Conservation (phyloP, 2,329 filamentous ascomycete species). For the Aspergillus tanneri region DNA sequence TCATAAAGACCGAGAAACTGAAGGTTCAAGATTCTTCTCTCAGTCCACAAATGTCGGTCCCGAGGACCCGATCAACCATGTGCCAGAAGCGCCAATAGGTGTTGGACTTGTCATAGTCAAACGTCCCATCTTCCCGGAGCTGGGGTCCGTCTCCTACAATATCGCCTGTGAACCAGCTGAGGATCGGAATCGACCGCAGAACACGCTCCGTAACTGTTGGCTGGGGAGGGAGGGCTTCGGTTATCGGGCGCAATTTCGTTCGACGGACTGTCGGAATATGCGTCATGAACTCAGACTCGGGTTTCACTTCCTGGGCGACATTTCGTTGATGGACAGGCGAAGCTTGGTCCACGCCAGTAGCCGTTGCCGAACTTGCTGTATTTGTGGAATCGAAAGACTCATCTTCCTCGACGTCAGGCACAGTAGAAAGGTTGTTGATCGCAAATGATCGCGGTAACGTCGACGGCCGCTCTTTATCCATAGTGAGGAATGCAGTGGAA, state of each 20-base stretch:
- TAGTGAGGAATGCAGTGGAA: constrained; percentile 35
- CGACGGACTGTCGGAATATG: constrained; percentile 66
- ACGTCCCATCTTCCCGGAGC: constrained; percentile 46
- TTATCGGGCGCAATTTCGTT: constrained; percentile 64
- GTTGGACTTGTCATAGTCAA: constrained; percentile 69
- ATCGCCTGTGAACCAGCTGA: constrained; percentile 67
- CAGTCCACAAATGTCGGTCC: constrained; percentile 62
- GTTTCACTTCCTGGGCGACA: constrained; percentile 30
- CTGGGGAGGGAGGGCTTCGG: constrained; percentile 69
- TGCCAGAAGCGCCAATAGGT: constrained; percentile 62
- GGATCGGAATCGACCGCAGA: constrained; percentile 64
- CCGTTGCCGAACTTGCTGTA: constrained; percentile 46
- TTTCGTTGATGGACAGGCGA: constrained; percentile 31
- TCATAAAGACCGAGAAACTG: no score
- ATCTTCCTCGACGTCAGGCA: constrained; percentile 33
- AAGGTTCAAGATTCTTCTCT: constrained; percentile 52
- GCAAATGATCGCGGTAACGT: constrained; percentile 43
- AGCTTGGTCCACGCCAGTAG: constrained; percentile 27
- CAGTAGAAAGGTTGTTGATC: constrained; percentile 37
- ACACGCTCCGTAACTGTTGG: constrained; percentile 64
- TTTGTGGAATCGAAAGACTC: constrained; percentile 36
- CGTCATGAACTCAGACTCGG: constrained; percentile 49
- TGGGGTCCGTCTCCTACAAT: constrained; percentile 49
- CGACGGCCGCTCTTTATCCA: constrained; percentile 30
- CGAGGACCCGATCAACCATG: constrained; percentile 55